phyloP scores from a whole-genome alignment of 2,329 filamentous ascomycete species.

The Penicillium sp. region DNA sequence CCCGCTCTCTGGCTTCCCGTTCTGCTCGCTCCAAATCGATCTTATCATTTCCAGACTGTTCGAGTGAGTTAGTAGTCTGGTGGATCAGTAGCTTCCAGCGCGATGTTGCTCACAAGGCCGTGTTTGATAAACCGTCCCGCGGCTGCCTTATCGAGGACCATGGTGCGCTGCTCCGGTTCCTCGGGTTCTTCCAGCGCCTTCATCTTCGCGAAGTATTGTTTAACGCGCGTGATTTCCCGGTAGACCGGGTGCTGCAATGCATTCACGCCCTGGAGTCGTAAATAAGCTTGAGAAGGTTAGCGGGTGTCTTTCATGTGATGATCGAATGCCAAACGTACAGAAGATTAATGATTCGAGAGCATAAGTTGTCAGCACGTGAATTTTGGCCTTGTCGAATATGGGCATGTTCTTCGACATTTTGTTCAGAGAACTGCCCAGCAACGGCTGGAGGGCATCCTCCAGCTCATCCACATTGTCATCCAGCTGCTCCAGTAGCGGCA shows the following conservation, averaged over 20 bases:
- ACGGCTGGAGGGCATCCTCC: slow-evolving; percentile 72
- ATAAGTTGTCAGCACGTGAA: slow-evolving; percentile 86
- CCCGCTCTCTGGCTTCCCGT: slow-evolving; percentile 55
- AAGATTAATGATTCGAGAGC: slow-evolving; percentile 89
- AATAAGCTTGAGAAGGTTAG: slow-evolving; percentile 58
- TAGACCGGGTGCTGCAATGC: slow-evolving; percentile 85
- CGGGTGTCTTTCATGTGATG: not conserved
- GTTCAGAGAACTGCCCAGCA: slow-evolving; percentile 67
- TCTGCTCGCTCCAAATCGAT: slow-evolving; percentile 56
- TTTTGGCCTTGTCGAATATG: slow-evolving; percentile 91
- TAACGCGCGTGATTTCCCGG: slow-evolving; percentile 81
- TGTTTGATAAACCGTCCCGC: slow-evolving; percentile 81
- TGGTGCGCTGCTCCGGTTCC: slow-evolving; percentile 59
- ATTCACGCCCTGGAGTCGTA: slow-evolving; percentile 77
- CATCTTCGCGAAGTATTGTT: slow-evolving; percentile 92
- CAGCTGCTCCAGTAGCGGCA: slow-evolving; percentile 71
- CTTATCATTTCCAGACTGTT: slow-evolving; percentile 54
- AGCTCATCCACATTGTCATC: slow-evolving; percentile 79
- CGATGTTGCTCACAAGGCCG: slow-evolving; percentile 63
- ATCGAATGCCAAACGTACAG: slow-evolving; percentile 56
- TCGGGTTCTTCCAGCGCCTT: slow-evolving; percentile 70
- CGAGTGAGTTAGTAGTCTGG: slow-evolving; percentile 20
- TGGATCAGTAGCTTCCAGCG: not conserved
- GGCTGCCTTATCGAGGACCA: slow-evolving; percentile 72
- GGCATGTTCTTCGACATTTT: slow-evolving; percentile 77